phyloP scores from a whole-genome alignment of 139 green algal species.

The Asterochloris erici region DNA sequence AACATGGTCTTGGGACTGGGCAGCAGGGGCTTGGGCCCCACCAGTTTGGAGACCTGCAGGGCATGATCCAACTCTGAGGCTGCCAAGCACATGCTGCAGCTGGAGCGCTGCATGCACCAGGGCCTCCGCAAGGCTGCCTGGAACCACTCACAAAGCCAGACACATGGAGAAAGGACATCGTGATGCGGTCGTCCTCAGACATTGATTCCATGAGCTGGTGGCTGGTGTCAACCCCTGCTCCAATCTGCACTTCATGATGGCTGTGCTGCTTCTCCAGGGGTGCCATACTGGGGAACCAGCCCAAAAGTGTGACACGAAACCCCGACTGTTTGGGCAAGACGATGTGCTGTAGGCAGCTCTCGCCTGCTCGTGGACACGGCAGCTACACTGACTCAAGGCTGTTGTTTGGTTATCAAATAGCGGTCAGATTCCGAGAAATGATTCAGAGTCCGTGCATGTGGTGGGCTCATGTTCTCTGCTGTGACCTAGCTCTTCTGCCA shows the following conservation, averaged over 20 bases:
- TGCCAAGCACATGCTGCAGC: neutral
- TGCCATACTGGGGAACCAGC: too few relatives aligned
- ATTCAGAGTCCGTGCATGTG: too few relatives aligned
- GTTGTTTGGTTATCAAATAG: too few relatives aligned
- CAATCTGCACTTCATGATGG: neutral
- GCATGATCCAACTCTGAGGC: neutral
- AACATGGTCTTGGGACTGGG: neutral
- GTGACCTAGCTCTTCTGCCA: too few relatives aligned
- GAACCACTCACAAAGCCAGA: conserved; percentile 3
- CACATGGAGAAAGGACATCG: neutral
- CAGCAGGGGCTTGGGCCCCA: neutral
- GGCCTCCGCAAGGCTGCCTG: neutral
- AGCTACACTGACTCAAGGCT: too few relatives aligned
- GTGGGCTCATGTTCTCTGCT: too few relatives aligned
- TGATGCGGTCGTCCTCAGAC: neutral
- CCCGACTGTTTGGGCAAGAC: too few relatives aligned
- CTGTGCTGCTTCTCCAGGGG: too few relatives aligned
- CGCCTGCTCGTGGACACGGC: too few relatives aligned
- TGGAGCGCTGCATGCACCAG: neutral
- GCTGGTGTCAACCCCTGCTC: neutral
- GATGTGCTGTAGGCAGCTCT: too few relatives aligned
- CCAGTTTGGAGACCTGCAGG: neutral
- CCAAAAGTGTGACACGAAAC: too few relatives aligned
- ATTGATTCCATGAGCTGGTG: conserved; percentile 17
- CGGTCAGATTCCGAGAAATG: too few relatives aligned